Conservation (phyloP, 2,329 filamentous ascomycete species). For the Colletotrichum lini region DNA sequence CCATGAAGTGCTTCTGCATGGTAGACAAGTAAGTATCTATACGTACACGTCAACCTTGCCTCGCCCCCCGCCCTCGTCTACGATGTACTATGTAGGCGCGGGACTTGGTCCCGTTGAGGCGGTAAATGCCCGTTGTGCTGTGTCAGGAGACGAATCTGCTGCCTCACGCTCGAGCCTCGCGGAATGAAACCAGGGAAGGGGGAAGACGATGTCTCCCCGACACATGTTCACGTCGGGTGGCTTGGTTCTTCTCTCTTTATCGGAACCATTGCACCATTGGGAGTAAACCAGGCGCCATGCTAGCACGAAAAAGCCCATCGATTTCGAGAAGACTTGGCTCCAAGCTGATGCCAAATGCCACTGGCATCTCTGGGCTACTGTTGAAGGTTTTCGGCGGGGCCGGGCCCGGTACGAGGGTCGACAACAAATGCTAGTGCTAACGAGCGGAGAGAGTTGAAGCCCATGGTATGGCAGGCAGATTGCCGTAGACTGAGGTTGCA, state of each 20-base stretch:
- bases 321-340: conserved; percentile 13
- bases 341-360: conserved; percentile 6
- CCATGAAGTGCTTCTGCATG: not conserved
- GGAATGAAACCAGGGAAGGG: not conserved
- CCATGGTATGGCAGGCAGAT: not conserved
- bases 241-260: conserved; percentile 4
- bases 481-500: not conserved
- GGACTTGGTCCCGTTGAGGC: not conserved
- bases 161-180: not conserved
- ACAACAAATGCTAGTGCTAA: too few species aligned
- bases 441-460: not conserved
- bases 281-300: not conserved
- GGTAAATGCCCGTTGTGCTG: not conserved
- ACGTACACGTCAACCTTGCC: too few species aligned
- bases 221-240: conserved; percentile 10
- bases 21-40: not conserved
- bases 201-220: conserved; percentile 9
- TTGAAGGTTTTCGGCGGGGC: conserved; percentile 3
- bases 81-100: not conserved
- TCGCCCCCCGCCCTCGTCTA: not conserved
- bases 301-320: not conserved
- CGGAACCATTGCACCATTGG: conserved; percentile 21
- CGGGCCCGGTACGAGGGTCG: not conserved
- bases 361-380: conserved; percentile 18
- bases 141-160: conserved; percentile 2